Percentiles rank a stretch among this genome's conserved stretches.
These are phyloP conservation scores for Myxozyma melibiosi DNA, from an alignment of 805 yeast species.

Conservation along the genomic window DNA sequence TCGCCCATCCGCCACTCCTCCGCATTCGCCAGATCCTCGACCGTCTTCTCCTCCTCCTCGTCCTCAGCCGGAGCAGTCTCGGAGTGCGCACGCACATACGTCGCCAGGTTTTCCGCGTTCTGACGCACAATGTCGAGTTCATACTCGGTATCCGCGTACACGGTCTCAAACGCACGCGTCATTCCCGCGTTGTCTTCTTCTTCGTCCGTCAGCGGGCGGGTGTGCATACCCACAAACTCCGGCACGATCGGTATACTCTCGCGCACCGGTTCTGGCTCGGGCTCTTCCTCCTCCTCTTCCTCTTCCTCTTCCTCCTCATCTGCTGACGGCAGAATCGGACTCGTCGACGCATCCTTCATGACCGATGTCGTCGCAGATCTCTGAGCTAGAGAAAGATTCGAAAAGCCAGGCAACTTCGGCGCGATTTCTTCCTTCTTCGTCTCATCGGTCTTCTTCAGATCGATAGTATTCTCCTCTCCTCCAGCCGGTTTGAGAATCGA, in stretches of 20 bases:
- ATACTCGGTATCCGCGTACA: constrained; percentile 1
- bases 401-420: not conserved
- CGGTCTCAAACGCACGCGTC: constrained; percentile 9
- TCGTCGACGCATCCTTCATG: not conserved
- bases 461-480: too few relatives aligned
- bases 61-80: not conserved
- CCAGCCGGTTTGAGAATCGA: too few relatives aligned
- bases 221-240: not conserved
- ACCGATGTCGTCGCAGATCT: not conserved
- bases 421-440: not conserved
- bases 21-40: not conserved
- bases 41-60: not conserved
- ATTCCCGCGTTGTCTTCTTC: constrained; percentile 2
- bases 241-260: constrained; percentile 8
- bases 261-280: too few relatives aligned
- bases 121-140: constrained; percentile 9
- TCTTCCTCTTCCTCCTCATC: not conserved
- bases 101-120: not conserved
- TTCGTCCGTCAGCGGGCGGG: not conserved
- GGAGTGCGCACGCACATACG: not conserved
- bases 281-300: not conserved
- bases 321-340: not conserved
- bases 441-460: too few relatives aligned
- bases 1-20: constrained; percentile 17
- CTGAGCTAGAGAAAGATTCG: not conserved